These are phyloP conservation scores for Paecilomyces variotii DNA, from an alignment of 2,329 filamentous ascomycete species.

Conservation along the genomic window DNA sequence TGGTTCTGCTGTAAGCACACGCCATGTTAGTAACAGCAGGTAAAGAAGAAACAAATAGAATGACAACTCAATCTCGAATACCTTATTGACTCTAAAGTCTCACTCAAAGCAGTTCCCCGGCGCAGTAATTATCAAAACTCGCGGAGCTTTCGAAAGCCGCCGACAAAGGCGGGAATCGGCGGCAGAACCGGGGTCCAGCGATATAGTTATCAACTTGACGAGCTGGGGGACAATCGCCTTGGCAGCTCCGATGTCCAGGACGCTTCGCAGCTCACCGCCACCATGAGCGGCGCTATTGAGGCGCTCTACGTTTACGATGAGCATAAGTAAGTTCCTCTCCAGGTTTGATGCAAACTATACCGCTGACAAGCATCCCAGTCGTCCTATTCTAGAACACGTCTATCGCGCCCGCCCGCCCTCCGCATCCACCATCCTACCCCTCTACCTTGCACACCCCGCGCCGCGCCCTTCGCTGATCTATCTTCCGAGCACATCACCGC, in stretches of 20 bases:
- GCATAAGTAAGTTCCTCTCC: conserved; percentile 60
- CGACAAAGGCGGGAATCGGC: conserved; percentile 18
- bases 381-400: conserved; percentile 76
- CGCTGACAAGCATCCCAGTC: conserved; percentile 46
- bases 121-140: background rate
- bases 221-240: conserved; percentile 12
- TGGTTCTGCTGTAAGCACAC: background rate
- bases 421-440: conserved; percentile 66
- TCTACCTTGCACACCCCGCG: conserved; percentile 73
- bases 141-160: conserved; percentile 2
- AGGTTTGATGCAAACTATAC: background rate
- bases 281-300: conserved; percentile 82
- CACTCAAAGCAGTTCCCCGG: background rate
- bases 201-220: conserved; percentile 2
- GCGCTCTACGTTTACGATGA: conserved; percentile 97
- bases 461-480: conserved; percentile 84
- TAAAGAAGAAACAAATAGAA: background rate
- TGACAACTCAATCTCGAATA: background rate
- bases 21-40: background rate
- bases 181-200: conserved; percentile 23
- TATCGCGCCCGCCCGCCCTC: conserved; percentile 77
- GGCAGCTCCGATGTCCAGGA: background rate
- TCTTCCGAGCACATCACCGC: conserved; percentile 70
- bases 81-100: background rate
- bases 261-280: conserved; percentile 21